These are phyloP conservation scores for Lasiodiplodia hormozganensis DNA, from an alignment of 2,329 filamentous ascomycete genomes.

Conservation along the genomic window DNA sequence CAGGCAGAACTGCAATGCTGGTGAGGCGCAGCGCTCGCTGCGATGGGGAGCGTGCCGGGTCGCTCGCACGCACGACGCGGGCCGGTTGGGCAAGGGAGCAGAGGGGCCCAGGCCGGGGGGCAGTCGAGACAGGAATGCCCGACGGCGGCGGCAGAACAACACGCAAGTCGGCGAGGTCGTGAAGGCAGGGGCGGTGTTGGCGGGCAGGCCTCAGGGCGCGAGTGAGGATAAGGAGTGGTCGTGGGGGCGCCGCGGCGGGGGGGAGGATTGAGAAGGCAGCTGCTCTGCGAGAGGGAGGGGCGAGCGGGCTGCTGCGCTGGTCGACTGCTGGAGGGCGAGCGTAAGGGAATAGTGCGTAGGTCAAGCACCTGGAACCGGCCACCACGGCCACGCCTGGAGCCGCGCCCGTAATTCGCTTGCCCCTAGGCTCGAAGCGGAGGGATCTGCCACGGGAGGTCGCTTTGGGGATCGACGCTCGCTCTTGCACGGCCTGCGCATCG, in stretches of 20 bases:
- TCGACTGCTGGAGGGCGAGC: constrained; percentile 9
- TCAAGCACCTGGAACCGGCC: constrained; percentile 13
- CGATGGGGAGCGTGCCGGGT: constrained; percentile 5
- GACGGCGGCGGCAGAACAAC: constrained; percentile 8
- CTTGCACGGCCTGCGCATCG: constrained; percentile 15
- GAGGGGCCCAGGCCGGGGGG: constrained; percentile 23
- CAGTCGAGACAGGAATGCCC: constrained; percentile 20
- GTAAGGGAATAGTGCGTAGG: constrained; percentile 1
- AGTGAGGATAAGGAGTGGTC: constrained; percentile 1
- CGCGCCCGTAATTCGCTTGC: constrained; percentile 1
- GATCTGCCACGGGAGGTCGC: constrained; percentile 5
- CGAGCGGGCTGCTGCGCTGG: constrained; percentile 14
- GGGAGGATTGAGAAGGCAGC: constrained; percentile 1
- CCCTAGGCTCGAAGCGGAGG: constrained; percentile 1
- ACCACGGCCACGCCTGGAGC: neutral
- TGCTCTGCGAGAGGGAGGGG: constrained; percentile 5
- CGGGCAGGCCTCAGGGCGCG: constrained; percentile 15
- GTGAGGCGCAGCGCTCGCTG: constrained; percentile 14
- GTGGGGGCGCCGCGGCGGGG: constrained; percentile 1
- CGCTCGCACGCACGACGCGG: constrained; percentile 13
- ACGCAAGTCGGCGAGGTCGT: constrained; percentile 10
- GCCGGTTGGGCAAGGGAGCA: constrained; percentile 22
- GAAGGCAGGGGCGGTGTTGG: constrained; percentile 13
- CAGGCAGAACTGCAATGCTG: constrained; percentile 12
- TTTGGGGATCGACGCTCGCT: constrained; percentile 17